A percentile compares a stretch with the other conserved stretches of the same genome.
These are phyloP conservation scores for Corylus avellana DNA, from an alignment of 306 rosid genomes.

Conservation along the genomic window DNA sequence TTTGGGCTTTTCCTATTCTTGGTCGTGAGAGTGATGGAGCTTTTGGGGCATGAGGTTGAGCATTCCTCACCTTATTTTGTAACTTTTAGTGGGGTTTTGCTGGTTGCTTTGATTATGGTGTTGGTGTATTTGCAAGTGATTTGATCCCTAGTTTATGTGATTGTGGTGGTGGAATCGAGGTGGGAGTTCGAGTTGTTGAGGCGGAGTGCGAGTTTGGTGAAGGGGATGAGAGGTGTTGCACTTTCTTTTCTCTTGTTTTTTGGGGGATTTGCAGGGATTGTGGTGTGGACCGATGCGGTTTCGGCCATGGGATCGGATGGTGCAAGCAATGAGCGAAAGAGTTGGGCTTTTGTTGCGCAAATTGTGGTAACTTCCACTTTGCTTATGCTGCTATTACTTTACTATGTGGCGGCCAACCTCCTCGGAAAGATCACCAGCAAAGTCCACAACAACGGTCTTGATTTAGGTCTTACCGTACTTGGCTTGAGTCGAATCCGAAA, in stretches of 20 bases:
- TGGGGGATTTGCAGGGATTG: slow-evolving; percentile 25
- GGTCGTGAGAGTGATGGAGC: slow-evolving; percentile 5
- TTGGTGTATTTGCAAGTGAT: slow-evolving; percentile 46
- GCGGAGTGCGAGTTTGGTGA: slow-evolving; percentile 42
- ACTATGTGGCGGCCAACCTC: slow-evolving; percentile 45
- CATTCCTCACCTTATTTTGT: slow-evolving; percentile 33
- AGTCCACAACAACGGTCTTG: no score
- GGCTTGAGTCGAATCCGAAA: no score
- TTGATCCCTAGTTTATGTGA: slow-evolving; percentile 49
- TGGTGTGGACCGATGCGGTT: slow-evolving; percentile 33
- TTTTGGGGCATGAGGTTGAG: slow-evolving; percentile 17
- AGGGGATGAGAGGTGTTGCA: slow-evolving; percentile 46
- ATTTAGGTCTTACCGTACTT: no score
- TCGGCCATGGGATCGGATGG: slow-evolving; percentile 21
- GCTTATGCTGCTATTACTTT: slow-evolving; percentile 46
- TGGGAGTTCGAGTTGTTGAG: slow-evolving; percentile 46
- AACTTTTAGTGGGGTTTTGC: slow-evolving; percentile 2
- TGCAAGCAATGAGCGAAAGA: slow-evolving; percentile 39
- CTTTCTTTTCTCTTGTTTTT: slow-evolving; percentile 40
- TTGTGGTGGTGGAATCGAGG: slow-evolving; percentile 45
- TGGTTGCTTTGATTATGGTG: slow-evolving; percentile 5
- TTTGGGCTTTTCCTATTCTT: slow-evolving; percentile 22
- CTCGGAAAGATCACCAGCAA: no score
- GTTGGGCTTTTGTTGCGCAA: slow-evolving; percentile 47
- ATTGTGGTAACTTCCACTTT: slow-evolving; percentile 52